These are phyloP conservation scores for Coniferiporia weirii DNA, from an alignment of 1,284 basidiomycete genomes.

Conservation along the genomic window DNA sequence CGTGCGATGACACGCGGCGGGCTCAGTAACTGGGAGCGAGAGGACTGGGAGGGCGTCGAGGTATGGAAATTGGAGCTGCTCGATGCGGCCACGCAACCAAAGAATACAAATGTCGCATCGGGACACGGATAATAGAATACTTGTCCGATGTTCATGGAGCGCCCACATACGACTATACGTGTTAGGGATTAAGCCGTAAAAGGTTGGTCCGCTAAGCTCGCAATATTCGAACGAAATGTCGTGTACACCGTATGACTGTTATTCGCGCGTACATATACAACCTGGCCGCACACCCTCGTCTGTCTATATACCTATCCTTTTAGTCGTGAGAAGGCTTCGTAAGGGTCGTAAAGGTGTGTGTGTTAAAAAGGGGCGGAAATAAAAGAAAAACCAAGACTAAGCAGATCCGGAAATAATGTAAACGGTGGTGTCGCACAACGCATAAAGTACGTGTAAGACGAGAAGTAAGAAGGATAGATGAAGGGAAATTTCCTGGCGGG, in stretches of 20 bases:
- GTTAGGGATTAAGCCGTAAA: background rate
- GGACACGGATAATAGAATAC: background rate
- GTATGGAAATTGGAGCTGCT: slow-evolving; percentile 56
- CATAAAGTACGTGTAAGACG: background rate
- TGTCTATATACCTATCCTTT: background rate
- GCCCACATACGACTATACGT: background rate
- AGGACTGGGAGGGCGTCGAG: slow-evolving; percentile 74
- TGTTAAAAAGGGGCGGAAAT: background rate
- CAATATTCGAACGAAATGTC: background rate
- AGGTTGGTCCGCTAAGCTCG: background rate
- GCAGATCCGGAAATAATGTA: background rate
- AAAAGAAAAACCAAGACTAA: background rate
- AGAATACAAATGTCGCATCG: background rate
- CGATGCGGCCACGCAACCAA: background rate
- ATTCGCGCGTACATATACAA: background rate
- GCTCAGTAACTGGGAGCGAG: slow-evolving; percentile 47
- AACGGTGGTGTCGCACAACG: background rate
- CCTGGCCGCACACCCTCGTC: background rate
- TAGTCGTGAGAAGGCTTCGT: slow-evolving; percentile 2
- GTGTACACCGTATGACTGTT: background rate
- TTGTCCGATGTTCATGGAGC: background rate
- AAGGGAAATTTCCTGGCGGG: background rate
- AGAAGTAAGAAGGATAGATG: background rate
- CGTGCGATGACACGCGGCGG: slow-evolving; percentile 59
- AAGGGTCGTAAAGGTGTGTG: background rate